These are phyloP conservation scores for Puya raimondii DNA, from an alignment of 176 grass and related monocot species.

Conservation along the genomic window DNA sequence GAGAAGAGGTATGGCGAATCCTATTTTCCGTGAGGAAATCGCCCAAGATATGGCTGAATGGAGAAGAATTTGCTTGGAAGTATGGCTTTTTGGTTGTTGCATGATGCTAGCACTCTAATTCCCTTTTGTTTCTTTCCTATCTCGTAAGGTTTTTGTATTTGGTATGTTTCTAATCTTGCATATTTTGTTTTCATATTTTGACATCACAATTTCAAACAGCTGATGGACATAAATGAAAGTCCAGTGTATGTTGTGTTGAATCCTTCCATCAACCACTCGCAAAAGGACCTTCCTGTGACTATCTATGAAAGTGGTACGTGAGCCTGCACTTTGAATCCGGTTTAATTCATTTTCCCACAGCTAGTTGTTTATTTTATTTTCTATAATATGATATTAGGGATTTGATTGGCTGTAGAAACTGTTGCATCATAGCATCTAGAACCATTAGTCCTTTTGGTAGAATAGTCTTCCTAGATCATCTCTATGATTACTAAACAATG, in stretches of 20 bases:
- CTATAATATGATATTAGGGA: no score
- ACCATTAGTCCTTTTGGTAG: no score
- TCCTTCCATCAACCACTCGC: constrained; percentile 87
- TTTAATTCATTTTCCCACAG: neutral
- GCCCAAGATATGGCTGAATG: neutral
- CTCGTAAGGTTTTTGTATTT: constrained; percentile 2
- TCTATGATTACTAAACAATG: no score
- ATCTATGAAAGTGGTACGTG: constrained; percentile 87
- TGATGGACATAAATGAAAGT: constrained; percentile 97
- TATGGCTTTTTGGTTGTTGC: no score
- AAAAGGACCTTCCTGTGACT: constrained; percentile 92
- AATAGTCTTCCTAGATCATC: no score
- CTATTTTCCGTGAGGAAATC: neutral
- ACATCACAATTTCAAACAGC: constrained; percentile 31
- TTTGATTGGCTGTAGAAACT: no score
- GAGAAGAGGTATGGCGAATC: neutral
- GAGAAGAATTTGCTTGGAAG: neutral
- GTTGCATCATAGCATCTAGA: no score
- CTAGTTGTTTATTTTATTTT: no score
- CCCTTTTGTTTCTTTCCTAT: constrained; percentile 3
- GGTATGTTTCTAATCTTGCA: constrained; percentile 1
- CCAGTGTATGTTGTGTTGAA: constrained; percentile 96
- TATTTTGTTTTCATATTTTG: constrained; percentile 10
- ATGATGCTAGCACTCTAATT: neutral
- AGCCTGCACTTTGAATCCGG: constrained; percentile 5